Conservation (phyloP, 1,139 yeast species). For the Geotrichum siamense region DNA sequence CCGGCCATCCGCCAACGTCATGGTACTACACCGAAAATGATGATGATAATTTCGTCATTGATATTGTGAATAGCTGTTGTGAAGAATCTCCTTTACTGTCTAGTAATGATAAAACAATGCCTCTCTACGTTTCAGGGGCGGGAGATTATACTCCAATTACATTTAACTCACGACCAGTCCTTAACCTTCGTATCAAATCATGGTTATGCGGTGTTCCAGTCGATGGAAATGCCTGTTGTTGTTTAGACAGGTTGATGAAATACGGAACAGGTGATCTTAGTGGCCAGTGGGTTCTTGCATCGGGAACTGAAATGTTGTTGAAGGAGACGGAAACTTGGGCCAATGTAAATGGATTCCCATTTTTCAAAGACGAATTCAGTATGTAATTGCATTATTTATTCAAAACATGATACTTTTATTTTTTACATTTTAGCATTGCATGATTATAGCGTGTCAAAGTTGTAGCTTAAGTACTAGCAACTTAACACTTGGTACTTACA, state of each 20-base stretch:
- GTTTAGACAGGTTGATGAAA: constrained; percentile 29
- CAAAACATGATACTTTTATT: too few species aligned
- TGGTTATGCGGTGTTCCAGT: constrained; percentile 35
- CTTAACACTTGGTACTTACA: too few species aligned
- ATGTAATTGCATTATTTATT: too few species aligned
- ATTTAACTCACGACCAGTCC: constrained; percentile 35
- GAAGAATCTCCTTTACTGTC: constrained; percentile 8
- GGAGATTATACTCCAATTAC: constrained; percentile 23
- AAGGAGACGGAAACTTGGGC: constrained; percentile 79
- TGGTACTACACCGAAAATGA: constrained; percentile 12
- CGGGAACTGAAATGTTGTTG: constrained; percentile 78
- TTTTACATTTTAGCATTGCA: too few species aligned
- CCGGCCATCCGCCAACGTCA: constrained; percentile 15
- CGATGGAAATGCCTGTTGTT: constrained; percentile 33
- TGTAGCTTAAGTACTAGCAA: too few species aligned
- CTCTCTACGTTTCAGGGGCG: background rate
- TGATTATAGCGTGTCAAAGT: too few species aligned
- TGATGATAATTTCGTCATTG: constrained; percentile 13
- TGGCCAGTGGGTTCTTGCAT: constrained; percentile 79
- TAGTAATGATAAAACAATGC: background rate
- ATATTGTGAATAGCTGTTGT: constrained; percentile 13
- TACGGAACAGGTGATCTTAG: constrained; percentile 37
- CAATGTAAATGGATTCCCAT: constrained; percentile 68
- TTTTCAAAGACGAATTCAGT: constrained; percentile 79
- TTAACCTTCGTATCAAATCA: constrained; percentile 33